Percentiles rank a stretch among this genome's conserved stretches.
phyloP scores from a whole-genome alignment of 345 rosid genomes.

The Psidium guajava region DNA sequence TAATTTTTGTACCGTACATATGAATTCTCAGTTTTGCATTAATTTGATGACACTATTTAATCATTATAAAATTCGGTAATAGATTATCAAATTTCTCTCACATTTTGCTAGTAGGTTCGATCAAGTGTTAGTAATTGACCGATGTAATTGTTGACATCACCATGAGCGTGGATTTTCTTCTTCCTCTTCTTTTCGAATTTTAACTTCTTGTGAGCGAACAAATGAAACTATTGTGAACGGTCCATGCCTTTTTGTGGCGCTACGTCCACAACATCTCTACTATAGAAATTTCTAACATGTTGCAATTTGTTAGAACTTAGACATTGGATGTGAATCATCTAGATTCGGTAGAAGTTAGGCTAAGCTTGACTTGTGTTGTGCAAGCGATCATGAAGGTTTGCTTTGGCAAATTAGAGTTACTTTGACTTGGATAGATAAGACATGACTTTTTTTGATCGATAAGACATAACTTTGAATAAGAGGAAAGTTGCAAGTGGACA shows the following conservation, averaged over 20 bases:
- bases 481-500: too few species aligned
- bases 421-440: too few species aligned
- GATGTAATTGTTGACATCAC: background rate
- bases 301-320: background rate
- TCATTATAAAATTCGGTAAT: background rate
- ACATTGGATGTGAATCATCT: rapidly evolving
- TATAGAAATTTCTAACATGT: rapidly evolving
- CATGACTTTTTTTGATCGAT: rapidly evolving
- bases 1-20: rapidly evolving
- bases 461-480: background rate
- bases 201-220: background rate
- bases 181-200: background rate
- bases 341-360: background rate
- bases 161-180: background rate
- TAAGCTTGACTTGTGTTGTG: too few species aligned
- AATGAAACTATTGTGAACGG: background rate
- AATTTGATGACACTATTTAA: rapidly evolving
- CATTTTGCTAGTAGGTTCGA: background rate
- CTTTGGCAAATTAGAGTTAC: too few species aligned
- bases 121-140: background rate
- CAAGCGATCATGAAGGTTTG: too few species aligned
- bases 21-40: background rate
- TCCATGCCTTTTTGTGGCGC: background rate
- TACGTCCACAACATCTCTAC: background rate
- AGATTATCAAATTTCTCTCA: background rate